Percentiles rank a stretch among this genome's conserved stretches.
Conservation (phyloP, 805 yeast genomes). For the Saccharomycopsis vini region DNA sequence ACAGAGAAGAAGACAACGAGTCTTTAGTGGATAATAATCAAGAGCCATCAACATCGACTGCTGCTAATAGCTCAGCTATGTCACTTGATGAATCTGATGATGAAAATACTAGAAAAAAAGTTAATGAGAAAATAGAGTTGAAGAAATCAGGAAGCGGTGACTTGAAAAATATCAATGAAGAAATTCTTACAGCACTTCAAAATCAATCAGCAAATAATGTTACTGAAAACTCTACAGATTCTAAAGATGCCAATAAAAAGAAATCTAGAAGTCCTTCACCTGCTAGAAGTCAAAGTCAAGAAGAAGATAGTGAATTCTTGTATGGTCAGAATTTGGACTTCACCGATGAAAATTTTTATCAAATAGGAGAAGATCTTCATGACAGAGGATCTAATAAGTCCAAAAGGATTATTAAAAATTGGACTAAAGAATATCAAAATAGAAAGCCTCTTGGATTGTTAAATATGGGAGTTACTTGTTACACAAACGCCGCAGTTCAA, state of each 20-base stretch:
- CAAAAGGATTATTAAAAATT: constrained; percentile 55
- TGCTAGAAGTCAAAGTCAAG: neutral
- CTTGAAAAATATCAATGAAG: constrained; percentile 42
- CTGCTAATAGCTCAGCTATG: neutral
- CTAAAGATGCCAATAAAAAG: neutral
- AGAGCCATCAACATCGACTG: neutral
- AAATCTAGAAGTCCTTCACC: constrained; percentile 4
- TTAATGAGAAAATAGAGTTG: constrained; percentile 36
- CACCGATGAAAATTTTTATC: constrained; percentile 36
- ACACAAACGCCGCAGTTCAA: constrained; percentile 92
- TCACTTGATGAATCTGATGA: constrained; percentile 19
- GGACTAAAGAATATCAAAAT: constrained; percentile 45
- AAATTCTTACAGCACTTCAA: neutral
- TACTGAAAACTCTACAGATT: neutral
- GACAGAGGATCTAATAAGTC: constrained; percentile 62
- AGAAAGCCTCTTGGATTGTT: constrained; percentile 59
- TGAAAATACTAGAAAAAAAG: constrained; percentile 5
- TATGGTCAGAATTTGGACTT: constrained; percentile 20
- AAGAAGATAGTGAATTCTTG: constrained; percentile 12
- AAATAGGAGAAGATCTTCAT: constrained; percentile 43
- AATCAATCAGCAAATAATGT: neutral
- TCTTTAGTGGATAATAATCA: constrained; percentile 2
- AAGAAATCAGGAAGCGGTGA: constrained; percentile 58
- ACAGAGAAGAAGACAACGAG: constrained; percentile 17
- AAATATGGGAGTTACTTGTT: constrained; percentile 93